A percentile compares a stretch with the other conserved stretches of the same genome.
Evolutionary conservation across 768 basidiomycete genomes (phyloP).

Genomic region (Tephrocybe rancida): DNA sequence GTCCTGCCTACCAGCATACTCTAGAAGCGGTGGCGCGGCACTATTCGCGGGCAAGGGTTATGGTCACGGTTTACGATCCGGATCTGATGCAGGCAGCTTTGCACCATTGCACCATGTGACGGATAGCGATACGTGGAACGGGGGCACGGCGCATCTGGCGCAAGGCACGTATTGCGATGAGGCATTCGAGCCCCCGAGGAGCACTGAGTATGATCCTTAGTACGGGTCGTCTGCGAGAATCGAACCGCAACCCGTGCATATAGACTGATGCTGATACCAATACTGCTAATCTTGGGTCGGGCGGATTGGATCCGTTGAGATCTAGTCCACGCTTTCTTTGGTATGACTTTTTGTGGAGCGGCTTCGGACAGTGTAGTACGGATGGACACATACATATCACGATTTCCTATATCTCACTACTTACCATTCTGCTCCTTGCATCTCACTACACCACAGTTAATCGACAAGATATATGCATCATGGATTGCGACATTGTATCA

Average conservation of each 20-base stretch:
- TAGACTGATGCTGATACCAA: neutral
- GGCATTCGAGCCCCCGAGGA: slow-evolving; percentile 3
- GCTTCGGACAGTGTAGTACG: slow-evolving; percentile 6
- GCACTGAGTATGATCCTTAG: slow-evolving; percentile 35
- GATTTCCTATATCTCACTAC: neutral
- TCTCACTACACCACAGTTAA: neutral
- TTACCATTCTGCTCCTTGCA: neutral
- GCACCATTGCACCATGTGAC: slow-evolving; percentile 67
- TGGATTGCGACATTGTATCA: no score
- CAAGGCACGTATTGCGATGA: slow-evolving; percentile 36
- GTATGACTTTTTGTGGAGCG: neutral
- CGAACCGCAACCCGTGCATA: slow-evolving; percentile 6
- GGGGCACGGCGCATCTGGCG: slow-evolving; percentile 49
- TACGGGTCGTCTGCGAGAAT: slow-evolving; percentile 30
- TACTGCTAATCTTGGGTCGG: neutral
- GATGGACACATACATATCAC: slow-evolving; percentile 7
- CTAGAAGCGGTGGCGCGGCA: neutral
- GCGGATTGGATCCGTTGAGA: neutral
- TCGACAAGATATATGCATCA: no score
- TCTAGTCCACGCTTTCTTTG: neutral
- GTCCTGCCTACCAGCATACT: slow-evolving; percentile 51
- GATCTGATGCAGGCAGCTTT: slow-evolving; percentile 68
- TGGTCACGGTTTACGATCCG: slow-evolving; percentile 6
- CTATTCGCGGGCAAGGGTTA: slow-evolving; percentile 29
- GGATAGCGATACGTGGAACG: slow-evolving; percentile 57